Conservation (phyloP, 2,329 filamentous ascomycete species). For the Plectosphaerella cucumerina region DNA sequence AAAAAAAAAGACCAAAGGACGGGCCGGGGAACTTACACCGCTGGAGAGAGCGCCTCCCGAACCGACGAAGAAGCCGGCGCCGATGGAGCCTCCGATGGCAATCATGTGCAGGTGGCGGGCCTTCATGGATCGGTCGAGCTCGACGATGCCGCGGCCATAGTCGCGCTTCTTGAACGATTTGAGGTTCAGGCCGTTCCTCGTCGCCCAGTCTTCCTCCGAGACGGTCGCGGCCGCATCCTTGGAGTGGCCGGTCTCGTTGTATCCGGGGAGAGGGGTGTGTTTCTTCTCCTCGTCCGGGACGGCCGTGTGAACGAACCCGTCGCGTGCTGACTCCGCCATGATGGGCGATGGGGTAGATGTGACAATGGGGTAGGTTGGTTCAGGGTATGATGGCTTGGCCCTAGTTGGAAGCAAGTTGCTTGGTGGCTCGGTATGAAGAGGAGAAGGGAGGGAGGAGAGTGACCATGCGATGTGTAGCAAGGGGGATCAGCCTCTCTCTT, state of each 20-base stretch:
- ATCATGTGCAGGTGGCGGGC: slow-evolving; percentile 48
- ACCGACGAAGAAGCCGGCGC: slow-evolving; percentile 60
- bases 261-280: neutral
- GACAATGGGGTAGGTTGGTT: neutral
- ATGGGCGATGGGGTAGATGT: neutral
- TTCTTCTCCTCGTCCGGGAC: neutral
- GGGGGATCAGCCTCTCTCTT: neutral
- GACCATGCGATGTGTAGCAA: neutral
- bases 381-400: neutral
- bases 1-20: too few species aligned
- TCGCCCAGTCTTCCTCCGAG: slow-evolving; percentile 4
- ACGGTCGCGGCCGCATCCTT: neutral
- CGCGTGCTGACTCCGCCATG: neutral
- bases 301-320: neutral
- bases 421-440: too few species aligned
- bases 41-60: slow-evolving; percentile 45
- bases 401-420: too few species aligned
- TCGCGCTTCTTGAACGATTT: slow-evolving; percentile 18
- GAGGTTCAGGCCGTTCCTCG: slow-evolving; percentile 17
- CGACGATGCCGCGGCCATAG: slow-evolving; percentile 13
- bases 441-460: neutral
- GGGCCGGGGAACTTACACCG: slow-evolving; percentile 30
- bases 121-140: slow-evolving; percentile 31
- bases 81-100: slow-evolving; percentile 49
- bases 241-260: neutral